Evolutionary conservation across 352 stramenopile species (phyloP), one percentile per base, ranked within the genome.

Genomic region (Phytophthora quininea): DNA sequence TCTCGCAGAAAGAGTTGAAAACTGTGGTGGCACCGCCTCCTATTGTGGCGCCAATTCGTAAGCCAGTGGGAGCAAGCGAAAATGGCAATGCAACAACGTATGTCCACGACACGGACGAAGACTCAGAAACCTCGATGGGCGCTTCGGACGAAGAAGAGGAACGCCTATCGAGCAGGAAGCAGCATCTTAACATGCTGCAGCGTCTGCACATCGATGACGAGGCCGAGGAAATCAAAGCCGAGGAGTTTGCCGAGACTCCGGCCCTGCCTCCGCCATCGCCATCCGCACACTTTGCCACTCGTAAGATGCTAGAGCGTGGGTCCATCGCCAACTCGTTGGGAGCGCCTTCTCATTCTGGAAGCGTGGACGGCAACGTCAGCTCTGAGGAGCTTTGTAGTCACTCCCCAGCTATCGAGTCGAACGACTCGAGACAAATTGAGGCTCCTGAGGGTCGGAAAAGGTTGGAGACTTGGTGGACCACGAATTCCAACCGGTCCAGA

Each of bases 171-270:
- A 73, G 50, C 7, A 58, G 32, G 6, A 73, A 64, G 19, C 32
- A 61, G 29, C 40, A 27, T 10, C 47, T 47, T 43, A 46, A 30
- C 29, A 8, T 3, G 1, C 57, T 45, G 27, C 35, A 24, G 46
- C 65, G 43, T 27, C 57, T 29, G 14, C 47, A 27, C 8, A 38
- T 52, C n/a, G 67, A 85, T 33, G 69, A 81, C 38, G 64, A 77
- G 32, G 76, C 53, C 7, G 76, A 91, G 46, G 80, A 91, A 51
- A 84, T 70, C 9, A 91, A 92, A 45, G 69, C 75, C 3, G 63
- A 80, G 2, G 80, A 87, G 58, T 86, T 85, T 43, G 67, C 73
- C 4, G 64, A 67, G 27, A 88, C 73, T 0, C 79, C 76, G 10
- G 76, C 75, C 6, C 52, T 90, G 3, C 67, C 80, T 3, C 70